Evolutionary conservation across 345 rosid species (phyloP).

Genomic region (Gossypium anomalum): DNA sequence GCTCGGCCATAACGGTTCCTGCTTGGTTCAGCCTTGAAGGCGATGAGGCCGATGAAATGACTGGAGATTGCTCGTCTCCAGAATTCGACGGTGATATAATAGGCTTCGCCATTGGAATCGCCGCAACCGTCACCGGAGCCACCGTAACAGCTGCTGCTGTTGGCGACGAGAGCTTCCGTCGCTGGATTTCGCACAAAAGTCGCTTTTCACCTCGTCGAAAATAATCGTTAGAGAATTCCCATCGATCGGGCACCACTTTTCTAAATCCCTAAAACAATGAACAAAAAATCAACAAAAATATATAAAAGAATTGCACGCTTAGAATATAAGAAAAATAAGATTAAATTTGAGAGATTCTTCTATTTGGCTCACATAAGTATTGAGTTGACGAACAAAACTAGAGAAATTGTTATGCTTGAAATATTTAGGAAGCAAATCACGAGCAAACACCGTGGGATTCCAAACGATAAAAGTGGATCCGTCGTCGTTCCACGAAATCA

Average conservation of each 20-base stretch:
- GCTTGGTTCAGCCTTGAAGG: conserved; percentile 17
- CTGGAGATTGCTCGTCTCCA: conserved; percentile 46
- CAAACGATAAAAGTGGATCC: conserved; percentile 84
- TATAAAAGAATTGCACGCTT: not conserved
- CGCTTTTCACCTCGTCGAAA: conserved; percentile 68
- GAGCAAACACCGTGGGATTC: conserved; percentile 82
- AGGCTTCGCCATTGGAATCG: conserved; percentile 31
- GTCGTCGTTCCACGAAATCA: conserved; percentile 87
- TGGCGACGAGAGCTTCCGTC: conserved; percentile 50
- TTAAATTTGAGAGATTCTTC: not conserved
- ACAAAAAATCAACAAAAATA: not conserved
- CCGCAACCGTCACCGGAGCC: conserved; percentile 19
- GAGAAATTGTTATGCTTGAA: conserved; percentile 93
- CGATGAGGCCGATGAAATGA: conserved; percentile 50
- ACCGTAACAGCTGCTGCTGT: conserved; percentile 4
- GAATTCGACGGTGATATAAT: conserved; percentile 51
- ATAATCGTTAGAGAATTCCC: conserved; percentile 89
- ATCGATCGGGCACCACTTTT: conserved; percentile 82
- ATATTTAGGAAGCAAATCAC: conserved; percentile 75
- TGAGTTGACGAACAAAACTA: conserved; percentile 92
- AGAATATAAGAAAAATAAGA: not conserved
- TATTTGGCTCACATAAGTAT: conserved; percentile 61
- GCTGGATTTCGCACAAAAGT: conserved; percentile 74
- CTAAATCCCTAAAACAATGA: conserved; percentile 57
- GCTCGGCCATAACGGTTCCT: conserved; percentile 37